These are phyloP conservation scores for Fusarium musae DNA, from an alignment of 2,329 filamentous ascomycete species.

Conservation along the genomic window DNA sequence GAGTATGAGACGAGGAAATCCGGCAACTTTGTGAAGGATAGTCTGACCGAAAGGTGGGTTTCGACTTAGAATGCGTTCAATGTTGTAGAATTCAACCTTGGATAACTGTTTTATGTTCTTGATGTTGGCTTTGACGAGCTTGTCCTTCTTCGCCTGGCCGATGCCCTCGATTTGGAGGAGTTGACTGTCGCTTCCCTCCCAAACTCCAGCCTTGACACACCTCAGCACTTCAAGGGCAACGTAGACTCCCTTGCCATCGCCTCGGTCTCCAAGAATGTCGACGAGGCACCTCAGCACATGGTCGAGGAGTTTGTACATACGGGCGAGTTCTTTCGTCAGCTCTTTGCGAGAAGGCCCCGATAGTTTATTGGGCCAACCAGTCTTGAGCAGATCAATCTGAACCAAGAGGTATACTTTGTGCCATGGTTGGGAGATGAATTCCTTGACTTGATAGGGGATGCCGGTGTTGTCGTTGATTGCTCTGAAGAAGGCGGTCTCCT, in stretches of 20 bases:
- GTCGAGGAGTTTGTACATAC: conserved; percentile 50
- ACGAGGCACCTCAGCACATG: conserved; percentile 51
- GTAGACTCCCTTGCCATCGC: conserved; percentile 73
- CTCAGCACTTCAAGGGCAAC: conserved; percentile 81
- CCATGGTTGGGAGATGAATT: conserved; percentile 64
- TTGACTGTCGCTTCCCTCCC: conserved; percentile 85
- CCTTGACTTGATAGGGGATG: conserved; percentile 53
- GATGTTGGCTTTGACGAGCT: conserved; percentile 77
- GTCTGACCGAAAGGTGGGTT: conserved; percentile 86
- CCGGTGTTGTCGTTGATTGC: conserved; percentile 52
- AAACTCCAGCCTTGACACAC: conserved; percentile 77
- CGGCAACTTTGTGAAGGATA: conserved; percentile 70
- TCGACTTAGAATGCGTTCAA: conserved; percentile 80
- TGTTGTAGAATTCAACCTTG: conserved; percentile 71
- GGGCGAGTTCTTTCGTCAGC: conserved; percentile 46
- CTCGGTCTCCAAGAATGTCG: conserved; percentile 52
- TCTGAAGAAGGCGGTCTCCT: conserved; percentile 51
- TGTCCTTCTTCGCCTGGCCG: conserved; percentile 79
- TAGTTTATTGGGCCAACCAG: conserved; percentile 67
- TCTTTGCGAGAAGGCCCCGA: conserved; percentile 47
- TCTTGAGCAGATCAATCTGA: conserved; percentile 74
- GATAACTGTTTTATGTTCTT: conserved; percentile 77
- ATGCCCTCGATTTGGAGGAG: conserved; percentile 85
- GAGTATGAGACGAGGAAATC: conserved; percentile 72
- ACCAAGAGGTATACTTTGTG: conserved; percentile 83